Evolutionary conservation across 164 flowering plant genomes (phyloP).

Genomic region (Berberis thunbergii): DNA sequence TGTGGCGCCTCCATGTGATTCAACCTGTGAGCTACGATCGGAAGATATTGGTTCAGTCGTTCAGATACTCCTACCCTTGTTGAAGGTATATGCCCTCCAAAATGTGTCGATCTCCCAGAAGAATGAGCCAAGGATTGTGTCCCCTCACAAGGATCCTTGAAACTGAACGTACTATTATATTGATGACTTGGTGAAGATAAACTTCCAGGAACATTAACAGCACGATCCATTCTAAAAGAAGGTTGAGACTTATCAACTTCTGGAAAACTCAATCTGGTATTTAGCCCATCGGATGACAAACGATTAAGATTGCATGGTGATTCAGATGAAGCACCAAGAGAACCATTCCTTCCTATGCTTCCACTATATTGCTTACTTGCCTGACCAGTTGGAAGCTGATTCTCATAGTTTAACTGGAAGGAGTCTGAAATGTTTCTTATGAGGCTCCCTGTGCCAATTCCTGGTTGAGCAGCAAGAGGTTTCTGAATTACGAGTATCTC

Average conservation of each 20-base stretch:
- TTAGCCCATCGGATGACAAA: slow-evolving; percentile 9
- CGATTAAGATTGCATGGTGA: slow-evolving; percentile 18
- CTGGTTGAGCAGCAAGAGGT: slow-evolving; percentile 7
- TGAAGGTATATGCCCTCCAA: slow-evolving; percentile 23
- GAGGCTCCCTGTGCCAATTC: slow-evolving; percentile 14
- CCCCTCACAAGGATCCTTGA: slow-evolving; percentile 14
- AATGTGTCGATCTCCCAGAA: slow-evolving; percentile 16
- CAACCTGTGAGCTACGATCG: slow-evolving; percentile 22
- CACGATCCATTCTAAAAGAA: slow-evolving; percentile 1
- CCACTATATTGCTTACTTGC: slow-evolving; percentile 11
- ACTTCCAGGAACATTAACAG: slow-evolving; percentile 13
- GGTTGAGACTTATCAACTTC: slow-evolving; percentile 12
- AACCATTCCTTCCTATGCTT: slow-evolving; percentile 14
- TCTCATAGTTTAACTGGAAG: slow-evolving; percentile 8
- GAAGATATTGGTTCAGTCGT: slow-evolving; percentile 31
- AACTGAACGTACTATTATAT: slow-evolving; percentile 11
- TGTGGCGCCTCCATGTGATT: slow-evolving; percentile 18
- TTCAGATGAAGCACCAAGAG: slow-evolving; percentile 18
- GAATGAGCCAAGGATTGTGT: slow-evolving; percentile 13
- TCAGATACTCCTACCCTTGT: slow-evolving; percentile 13
- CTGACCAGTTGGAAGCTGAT: slow-evolving; percentile 12
- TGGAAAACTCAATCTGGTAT: slow-evolving; percentile 14
- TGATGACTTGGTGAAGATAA: slow-evolving; percentile 7
- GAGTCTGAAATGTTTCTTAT: slow-evolving; percentile 8
- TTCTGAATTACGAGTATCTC: slow-evolving; percentile 11